Conservation (phyloP, 2,329 filamentous ascomycete species). For the Colletotrichum liaoningense region DNA sequence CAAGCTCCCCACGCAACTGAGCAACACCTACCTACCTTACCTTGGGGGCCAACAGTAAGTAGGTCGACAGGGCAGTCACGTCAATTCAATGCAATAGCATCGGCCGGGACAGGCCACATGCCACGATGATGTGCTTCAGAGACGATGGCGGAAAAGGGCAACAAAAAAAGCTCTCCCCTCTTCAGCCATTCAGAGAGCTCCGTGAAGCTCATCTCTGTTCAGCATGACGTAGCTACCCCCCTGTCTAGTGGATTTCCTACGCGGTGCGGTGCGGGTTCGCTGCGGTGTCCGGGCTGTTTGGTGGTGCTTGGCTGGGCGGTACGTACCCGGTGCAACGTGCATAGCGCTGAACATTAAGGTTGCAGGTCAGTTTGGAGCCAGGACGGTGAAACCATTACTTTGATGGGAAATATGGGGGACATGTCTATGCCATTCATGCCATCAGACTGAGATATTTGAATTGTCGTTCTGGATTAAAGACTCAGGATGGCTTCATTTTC, state of each 20-base stretch:
- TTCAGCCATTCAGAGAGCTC: constrained; percentile 36
- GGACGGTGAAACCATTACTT: constrained; percentile 25
- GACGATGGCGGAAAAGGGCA: constrained; percentile 26
- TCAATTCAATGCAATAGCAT: constrained; percentile 30
- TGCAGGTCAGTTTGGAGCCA: constrained; percentile 34
- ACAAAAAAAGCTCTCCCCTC: constrained; percentile 6
- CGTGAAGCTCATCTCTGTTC: constrained; percentile 18
- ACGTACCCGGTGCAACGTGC: constrained; percentile 25
- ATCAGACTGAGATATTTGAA: background rate
- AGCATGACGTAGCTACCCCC: constrained; percentile 36
- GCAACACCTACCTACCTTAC: background rate
- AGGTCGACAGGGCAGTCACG: constrained; percentile 13
- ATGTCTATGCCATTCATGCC: constrained; percentile 19
- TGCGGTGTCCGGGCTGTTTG: background rate
- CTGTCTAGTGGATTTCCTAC: constrained; percentile 14
- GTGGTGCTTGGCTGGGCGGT: background rate
- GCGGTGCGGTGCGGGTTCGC: background rate
- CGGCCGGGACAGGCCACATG: constrained; percentile 20
- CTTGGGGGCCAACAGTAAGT: no score
- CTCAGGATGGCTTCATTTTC: no score
- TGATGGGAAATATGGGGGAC: constrained; percentile 18
- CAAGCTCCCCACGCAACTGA: background rate
- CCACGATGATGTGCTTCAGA: constrained; percentile 34
- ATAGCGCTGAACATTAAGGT: constrained; percentile 35
- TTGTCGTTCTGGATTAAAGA: background rate